phyloP scores from a whole-genome alignment of 2,329 filamentous ascomycete genomes.

The Fusarium transvaalense region DNA sequence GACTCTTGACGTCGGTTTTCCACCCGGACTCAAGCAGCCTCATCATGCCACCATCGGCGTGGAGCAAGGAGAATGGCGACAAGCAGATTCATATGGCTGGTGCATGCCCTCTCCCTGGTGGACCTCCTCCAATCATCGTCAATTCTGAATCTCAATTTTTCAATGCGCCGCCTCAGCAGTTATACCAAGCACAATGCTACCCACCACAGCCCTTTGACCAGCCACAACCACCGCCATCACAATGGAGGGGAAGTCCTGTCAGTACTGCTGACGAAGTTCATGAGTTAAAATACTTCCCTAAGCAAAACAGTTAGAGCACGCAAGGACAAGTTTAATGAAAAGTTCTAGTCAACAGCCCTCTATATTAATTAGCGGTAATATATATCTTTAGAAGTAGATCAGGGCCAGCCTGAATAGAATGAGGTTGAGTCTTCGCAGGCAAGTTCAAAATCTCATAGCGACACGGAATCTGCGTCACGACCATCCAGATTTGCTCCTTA shows the following conservation, averaged over 20 bases:
- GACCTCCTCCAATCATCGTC: neutral
- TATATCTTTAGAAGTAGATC: too few relatives aligned
- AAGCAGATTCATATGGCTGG: constrained; percentile 25
- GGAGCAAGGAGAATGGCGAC: constrained; percentile 29
- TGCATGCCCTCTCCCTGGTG: neutral
- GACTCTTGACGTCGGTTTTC: constrained; percentile 35
- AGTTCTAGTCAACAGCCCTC: too few relatives aligned
- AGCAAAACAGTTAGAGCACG: neutral
- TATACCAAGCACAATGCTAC: neutral
- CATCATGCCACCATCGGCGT: constrained; percentile 24
- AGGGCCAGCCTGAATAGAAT: too few relatives aligned
- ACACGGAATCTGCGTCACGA: too few relatives aligned
- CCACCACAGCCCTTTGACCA: neutral
- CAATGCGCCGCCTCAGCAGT: neutral
- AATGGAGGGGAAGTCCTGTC: neutral
- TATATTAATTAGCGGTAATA: too few relatives aligned
- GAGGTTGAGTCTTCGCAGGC: too few relatives aligned
- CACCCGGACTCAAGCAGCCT: constrained; percentile 32
- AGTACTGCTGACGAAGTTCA: neutral
- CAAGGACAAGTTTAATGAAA: too few relatives aligned
- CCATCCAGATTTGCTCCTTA: too few relatives aligned
- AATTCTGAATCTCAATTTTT: neutral
- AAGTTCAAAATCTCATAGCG: too few relatives aligned
- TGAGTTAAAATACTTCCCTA: neutral
- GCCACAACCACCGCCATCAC: too few relatives aligned